Percentiles rank a stretch among this genome's conserved stretches.
These are phyloP conservation scores for Nepenthes gracilis DNA, from an alignment of 148 eudicot genomes.

Conservation along the genomic window DNA sequence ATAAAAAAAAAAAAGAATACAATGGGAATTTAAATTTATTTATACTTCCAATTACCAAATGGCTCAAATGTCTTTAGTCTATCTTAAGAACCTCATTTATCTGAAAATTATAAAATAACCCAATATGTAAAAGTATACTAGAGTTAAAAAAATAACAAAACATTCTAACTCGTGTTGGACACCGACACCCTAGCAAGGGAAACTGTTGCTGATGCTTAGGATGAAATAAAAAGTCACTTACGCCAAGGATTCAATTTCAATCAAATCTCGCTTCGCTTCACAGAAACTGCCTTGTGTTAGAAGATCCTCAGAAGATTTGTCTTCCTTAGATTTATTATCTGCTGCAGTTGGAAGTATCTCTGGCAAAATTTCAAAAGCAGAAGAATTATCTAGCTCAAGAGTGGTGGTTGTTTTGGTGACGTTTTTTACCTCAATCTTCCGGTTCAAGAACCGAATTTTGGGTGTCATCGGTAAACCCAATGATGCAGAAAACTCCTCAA, in stretches of 20 bases:
- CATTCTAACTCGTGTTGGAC: too few species aligned
- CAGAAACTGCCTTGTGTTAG: constrained; percentile 14
- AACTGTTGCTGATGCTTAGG: not conserved
- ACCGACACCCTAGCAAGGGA: too few species aligned
- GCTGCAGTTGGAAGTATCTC: too few species aligned
- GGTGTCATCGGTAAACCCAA: constrained; percentile 90
- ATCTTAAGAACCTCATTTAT: too few species aligned
- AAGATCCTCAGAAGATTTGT: constrained; percentile 28
- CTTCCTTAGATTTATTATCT: constrained; percentile 2
- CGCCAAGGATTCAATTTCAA: constrained; percentile 30
- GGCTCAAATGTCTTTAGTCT: too few species aligned
- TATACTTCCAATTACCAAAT: too few species aligned
- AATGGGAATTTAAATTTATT: too few species aligned
- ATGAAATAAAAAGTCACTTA: constrained; percentile 22
- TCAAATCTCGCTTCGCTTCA: constrained; percentile 25
- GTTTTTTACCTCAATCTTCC: constrained; percentile 25
- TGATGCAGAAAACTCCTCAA: constrained; percentile 77
- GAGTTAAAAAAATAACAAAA: too few species aligned
- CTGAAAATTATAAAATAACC: too few species aligned
- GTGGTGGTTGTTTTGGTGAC: constrained; percentile 14
- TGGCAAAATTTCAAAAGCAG: too few species aligned
- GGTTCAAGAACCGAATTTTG: constrained; percentile 50
- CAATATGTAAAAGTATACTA: too few species aligned
- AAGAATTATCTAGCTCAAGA: constrained; percentile 23
- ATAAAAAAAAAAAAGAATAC: too few species aligned